Base-by-base conservation (phyloP, 2,329 filamentous ascomycete genomes). In the Aureobasidium subglaciale region DNA sequence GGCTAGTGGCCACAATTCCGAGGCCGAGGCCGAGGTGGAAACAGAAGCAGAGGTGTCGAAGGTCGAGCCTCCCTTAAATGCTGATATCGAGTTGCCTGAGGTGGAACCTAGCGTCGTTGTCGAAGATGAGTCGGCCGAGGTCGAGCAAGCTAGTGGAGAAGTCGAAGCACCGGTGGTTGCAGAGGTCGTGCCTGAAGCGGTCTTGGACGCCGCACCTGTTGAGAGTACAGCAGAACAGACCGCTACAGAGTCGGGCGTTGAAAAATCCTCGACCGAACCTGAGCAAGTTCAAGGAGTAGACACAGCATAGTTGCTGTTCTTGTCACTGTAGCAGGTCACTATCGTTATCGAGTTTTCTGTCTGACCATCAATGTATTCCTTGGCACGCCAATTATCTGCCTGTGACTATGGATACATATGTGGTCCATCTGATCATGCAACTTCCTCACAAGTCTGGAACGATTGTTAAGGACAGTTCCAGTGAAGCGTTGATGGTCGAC, bases 1-100 rank as follows among this genome's bases (percentile, higher is more conserved):
- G 41, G 57, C 52, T 35, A 59, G 54, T 49, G 59, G 35, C 24
- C 35, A 32, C 41, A 54, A 53, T 9, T n/a, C n/a, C n/a, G n/a
- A n/a, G n/a, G n/a, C n/a, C n/a, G n/a, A n/a, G n/a, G n/a, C n/a
- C 53, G 46, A 46, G 32, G 30, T 18, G 55, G n/a, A n/a, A n/a
- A n/a, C 15, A 1, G 46, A 57, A 32, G 46, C 43, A 2, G 40
- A 53, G 3, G n/a, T 16, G n/a, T 4, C 22, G 9, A 34, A 16
- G 29, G 3, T 30, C 4, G 29, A 48, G 9, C 4, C 27, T 13
- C 29, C n/a, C n/a, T 13, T 8, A 7, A 5, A 2, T 16, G 20
- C 29, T 5, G 43, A 30, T 3, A 3, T 42, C 15, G 40, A 11
- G 24, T 16, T 15, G 24, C 7, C 11, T n/a, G 43, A 34, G 29